A percentile compares a stretch with the other conserved stretches of the same genome.
Conservation (phyloP, 768 basidiomycete genomes). For the Mycena vulgaris region DNA sequence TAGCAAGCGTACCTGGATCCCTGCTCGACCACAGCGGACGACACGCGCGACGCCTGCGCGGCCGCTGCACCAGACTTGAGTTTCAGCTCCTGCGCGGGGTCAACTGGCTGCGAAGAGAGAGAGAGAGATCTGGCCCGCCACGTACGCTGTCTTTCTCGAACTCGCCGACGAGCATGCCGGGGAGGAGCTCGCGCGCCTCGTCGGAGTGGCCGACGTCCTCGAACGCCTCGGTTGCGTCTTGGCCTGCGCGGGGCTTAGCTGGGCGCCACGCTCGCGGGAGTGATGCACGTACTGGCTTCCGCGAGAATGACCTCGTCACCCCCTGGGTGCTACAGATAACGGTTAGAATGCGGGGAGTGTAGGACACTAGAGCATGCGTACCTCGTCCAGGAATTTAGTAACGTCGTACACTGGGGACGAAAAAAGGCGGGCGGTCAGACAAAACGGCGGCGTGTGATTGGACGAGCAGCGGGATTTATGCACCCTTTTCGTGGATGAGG, state of each 20-base stretch:
- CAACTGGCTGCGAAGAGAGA: background rate
- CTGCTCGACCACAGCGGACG: slow-evolving; percentile 67
- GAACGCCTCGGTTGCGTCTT: slow-evolving; percentile 98
- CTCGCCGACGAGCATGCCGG: slow-evolving; percentile 84
- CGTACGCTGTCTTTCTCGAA: slow-evolving; percentile 82
- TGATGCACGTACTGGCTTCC: slow-evolving; percentile 81
- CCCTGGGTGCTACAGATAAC: slow-evolving; percentile 83
- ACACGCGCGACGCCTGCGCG: slow-evolving; percentile 60
- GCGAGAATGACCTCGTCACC: slow-evolving; percentile 98
- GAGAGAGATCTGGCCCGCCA: slow-evolving; percentile 16
- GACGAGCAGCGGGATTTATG: slow-evolving; percentile 43
- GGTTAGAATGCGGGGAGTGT: background rate
- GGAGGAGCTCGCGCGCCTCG: slow-evolving; percentile 91
- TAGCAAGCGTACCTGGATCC: slow-evolving; percentile 72
- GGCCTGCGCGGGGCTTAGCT: slow-evolving; percentile 65
- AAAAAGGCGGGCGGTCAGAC: slow-evolving; percentile 49
- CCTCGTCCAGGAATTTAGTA: slow-evolving; percentile 96
- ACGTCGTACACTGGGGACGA: slow-evolving; percentile 88
- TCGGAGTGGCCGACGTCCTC: slow-evolving; percentile 99
- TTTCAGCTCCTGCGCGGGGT: slow-evolving; percentile 60
- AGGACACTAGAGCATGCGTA: slow-evolving; percentile 47
- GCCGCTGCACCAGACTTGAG: slow-evolving; percentile 67
- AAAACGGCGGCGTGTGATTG: slow-evolving; percentile 50
- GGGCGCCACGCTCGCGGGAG: background rate
- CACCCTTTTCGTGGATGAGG: slow-evolving; percentile 90